These are phyloP conservation scores for Phytophthora colocasiae DNA, from an alignment of 352 stramenopile species.

Conservation along the genomic window DNA sequence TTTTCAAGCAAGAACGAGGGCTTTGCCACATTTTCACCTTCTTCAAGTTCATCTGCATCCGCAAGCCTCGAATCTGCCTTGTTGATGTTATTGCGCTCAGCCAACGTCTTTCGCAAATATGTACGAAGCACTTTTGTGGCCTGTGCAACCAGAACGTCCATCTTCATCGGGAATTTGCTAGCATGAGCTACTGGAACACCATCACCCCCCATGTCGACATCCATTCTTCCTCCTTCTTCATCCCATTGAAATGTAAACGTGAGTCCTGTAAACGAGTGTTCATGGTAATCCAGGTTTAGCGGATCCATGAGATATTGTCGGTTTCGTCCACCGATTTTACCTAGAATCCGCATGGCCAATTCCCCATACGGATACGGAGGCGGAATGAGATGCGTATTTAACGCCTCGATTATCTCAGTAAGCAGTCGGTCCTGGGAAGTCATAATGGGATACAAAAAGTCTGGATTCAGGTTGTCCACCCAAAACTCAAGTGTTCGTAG, in stretches of 20 bases:
- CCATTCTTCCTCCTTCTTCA: constrained; percentile 26
- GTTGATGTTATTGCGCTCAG: constrained; percentile 60
- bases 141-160: constrained; percentile 62
- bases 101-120: constrained; percentile 61
- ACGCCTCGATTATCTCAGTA: constrained; percentile 95
- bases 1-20: constrained; percentile 79
- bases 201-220: constrained; percentile 32
- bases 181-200: neutral
- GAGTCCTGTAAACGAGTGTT: constrained; percentile 53
- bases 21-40: constrained; percentile 44
- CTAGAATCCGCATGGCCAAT: constrained; percentile 95
- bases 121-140: constrained; percentile 61
- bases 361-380: constrained; percentile 98
- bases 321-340: constrained; percentile 97
- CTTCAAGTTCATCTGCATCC: constrained; percentile 75
- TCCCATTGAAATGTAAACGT: constrained; percentile 65
- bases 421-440: constrained; percentile 89
- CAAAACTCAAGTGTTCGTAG: constrained; percentile 98
- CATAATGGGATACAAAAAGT: constrained; percentile 97
- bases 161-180: constrained; percentile 53
- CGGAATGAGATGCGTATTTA: constrained; percentile 95
- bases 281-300: constrained; percentile 65
- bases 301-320: constrained; percentile 90
- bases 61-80: constrained; percentile 70
- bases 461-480: constrained; percentile 98